A percentile compares a stretch with the other conserved stretches of the same genome.
phyloP scores from a whole-genome alignment of 208 protist genomes.

The Acanthamoeba lenticulata region DNA sequence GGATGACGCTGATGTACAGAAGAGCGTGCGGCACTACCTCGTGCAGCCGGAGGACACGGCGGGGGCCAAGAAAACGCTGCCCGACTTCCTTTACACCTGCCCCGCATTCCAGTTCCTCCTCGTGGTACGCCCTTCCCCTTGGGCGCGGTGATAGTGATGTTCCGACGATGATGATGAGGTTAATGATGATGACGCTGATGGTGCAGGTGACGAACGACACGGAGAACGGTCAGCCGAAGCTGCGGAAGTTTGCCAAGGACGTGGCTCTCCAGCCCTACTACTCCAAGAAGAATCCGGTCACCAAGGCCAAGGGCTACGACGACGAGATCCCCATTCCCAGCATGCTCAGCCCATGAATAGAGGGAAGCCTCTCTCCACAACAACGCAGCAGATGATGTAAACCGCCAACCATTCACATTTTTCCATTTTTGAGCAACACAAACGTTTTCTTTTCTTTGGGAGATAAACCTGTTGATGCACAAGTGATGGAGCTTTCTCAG shows the following conservation, averaged over 20 bases:
- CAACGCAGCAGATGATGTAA: too few relatives aligned
- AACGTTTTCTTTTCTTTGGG: too few relatives aligned
- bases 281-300: constrained; percentile 64
- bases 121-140: not conserved
- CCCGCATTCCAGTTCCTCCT: constrained; percentile 24
- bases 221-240: constrained; percentile 67
- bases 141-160: constrained; percentile 10
- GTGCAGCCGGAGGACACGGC: constrained; percentile 56
- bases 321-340: constrained; percentile 51
- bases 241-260: constrained; percentile 77
- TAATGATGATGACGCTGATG: too few relatives aligned
- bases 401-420: too few relatives aligned
- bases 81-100: constrained; percentile 33
- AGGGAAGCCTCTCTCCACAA: too few relatives aligned
- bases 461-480: too few relatives aligned
- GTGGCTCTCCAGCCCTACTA: constrained; percentile 76
- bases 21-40: constrained; percentile 29
- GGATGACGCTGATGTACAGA: constrained; percentile 65
- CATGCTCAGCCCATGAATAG: constrained; percentile 15
- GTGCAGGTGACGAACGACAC: constrained; percentile 72
- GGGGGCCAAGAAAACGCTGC: constrained; percentile 65
- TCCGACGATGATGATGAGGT: not conserved
- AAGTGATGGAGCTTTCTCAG: too few relatives aligned
- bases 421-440: too few relatives aligned
- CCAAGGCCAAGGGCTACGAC: constrained; percentile 52